These are phyloP conservation scores for Neofusicoccum ribis DNA, from an alignment of 2,329 filamentous ascomycete species.

Conservation along the genomic window DNA sequence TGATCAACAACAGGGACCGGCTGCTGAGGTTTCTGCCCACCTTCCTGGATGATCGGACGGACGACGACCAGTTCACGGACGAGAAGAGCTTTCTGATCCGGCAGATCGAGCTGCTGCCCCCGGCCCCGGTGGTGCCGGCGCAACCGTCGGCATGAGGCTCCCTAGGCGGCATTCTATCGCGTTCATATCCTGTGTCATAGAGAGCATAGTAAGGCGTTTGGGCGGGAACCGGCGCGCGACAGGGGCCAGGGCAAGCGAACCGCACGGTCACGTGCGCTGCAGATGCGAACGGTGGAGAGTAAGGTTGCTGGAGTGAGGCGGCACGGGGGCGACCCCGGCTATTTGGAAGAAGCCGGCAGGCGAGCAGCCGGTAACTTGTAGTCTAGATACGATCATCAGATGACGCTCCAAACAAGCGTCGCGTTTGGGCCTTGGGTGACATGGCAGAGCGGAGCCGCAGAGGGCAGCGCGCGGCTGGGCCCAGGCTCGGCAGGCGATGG, in stretches of 20 bases:
- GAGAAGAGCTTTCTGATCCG: conserved; percentile 97
- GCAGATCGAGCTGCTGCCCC: conserved; percentile 66
- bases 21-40: conserved; percentile 84
- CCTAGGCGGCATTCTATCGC: not conserved
- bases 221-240: not conserved
- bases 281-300: not conserved
- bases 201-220: conserved; percentile 8
- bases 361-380: not conserved
- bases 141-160: not conserved
- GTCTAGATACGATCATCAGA: conserved; percentile 18
- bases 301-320: conserved; percentile 4
- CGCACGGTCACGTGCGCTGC: not conserved
- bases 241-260: conserved; percentile 2
- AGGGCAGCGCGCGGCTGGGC: conserved; percentile 2
- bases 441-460: conserved; percentile 10
- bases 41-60: conserved; percentile 91
- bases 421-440: conserved; percentile 12
- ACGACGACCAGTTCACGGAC: conserved; percentile 98
- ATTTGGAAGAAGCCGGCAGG: conserved; percentile 6
- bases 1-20: conserved; percentile 94
- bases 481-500: not conserved
- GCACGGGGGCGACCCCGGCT: conserved; percentile 7
- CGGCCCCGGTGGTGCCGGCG: conserved; percentile 27
- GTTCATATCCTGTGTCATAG: not conserved
- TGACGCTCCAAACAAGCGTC: conserved; percentile 13